These are phyloP conservation scores for Diutina scorzettiae DNA, from an alignment of 1,139 yeast genomes.

Conservation along the genomic window DNA sequence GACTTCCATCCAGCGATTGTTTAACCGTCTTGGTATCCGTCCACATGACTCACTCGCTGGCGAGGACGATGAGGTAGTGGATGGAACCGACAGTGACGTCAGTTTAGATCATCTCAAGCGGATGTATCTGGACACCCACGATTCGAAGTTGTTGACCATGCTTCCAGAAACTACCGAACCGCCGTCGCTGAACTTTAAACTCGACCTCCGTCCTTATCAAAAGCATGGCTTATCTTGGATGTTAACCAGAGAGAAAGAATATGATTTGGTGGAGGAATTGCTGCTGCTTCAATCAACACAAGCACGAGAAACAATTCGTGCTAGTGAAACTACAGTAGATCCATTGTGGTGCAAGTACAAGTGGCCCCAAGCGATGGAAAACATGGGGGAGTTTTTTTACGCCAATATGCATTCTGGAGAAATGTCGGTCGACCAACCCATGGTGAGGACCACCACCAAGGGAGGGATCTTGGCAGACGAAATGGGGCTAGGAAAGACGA, in stretches of 20 bases:
- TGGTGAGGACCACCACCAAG: constrained; percentile 39
- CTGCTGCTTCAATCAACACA: constrained; percentile 19
- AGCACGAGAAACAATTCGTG: constrained; percentile 16
- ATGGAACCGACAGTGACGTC: constrained; percentile 13
- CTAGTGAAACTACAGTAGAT: constrained; percentile 42
- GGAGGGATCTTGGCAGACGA: constrained; percentile 97
- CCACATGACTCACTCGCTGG: constrained; percentile 9
- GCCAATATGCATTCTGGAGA: constrained; percentile 81
- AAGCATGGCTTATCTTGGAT: constrained; percentile 77
- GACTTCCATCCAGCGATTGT: constrained; percentile 42
- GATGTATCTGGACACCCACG: constrained; percentile 58
- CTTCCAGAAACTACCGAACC: constrained; percentile 58
- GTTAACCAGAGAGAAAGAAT: constrained; percentile 53
- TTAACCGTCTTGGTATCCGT: constrained; percentile 29
- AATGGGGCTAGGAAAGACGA: constrained; percentile 94
- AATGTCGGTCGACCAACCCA: constrained; percentile 56
- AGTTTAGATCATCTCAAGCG: constrained; percentile 64
- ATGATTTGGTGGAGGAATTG: constrained; percentile 24
- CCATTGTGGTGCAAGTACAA: constrained; percentile 77
- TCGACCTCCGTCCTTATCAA: constrained; percentile 60
- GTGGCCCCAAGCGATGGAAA: constrained; percentile 43
- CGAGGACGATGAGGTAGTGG: constrained; percentile 15
- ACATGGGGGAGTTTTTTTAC: constrained; percentile 35
- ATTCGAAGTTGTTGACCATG: constrained; percentile 32
- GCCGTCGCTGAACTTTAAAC: constrained; percentile 36